A percentile compares a stretch with the other conserved stretches of the same genome.
Evolutionary conservation across 129 eudicot genomes (phyloP).

Genomic region (Saussurea involucrata): DNA sequence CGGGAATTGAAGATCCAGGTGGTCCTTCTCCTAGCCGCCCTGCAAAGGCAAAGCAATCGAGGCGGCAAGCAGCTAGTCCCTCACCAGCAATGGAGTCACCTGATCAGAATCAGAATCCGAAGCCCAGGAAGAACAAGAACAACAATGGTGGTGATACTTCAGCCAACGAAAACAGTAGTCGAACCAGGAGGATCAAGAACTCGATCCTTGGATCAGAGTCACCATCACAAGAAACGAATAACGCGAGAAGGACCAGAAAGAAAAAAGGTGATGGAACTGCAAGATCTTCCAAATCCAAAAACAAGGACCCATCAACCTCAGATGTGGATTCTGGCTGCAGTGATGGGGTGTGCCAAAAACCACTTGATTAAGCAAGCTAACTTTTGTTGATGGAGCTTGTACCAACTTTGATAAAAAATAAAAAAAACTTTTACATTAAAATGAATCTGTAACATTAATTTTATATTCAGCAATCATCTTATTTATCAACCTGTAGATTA

Average conservation of each 20-base stretch:
- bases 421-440: not conserved
- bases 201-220: slow-evolving; percentile 27
- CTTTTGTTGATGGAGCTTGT: slow-evolving; percentile 5
- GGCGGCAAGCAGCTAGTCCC: not conserved
- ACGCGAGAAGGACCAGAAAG: slow-evolving; percentile 23
- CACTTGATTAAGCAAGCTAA: not conserved
- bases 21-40: slow-evolving; percentile 19
- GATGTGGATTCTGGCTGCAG: slow-evolving; percentile 25
- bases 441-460: slow-evolving; percentile 21
- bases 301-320: slow-evolving; percentile 28
- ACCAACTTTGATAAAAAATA: slow-evolving; percentile 13
- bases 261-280: slow-evolving; percentile 29
- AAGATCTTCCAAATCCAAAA: slow-evolving; percentile 28
- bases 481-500: slow-evolving; percentile 26
- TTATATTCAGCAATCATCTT: slow-evolving; percentile 22
- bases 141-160: slow-evolving; percentile 6
- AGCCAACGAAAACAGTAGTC: slow-evolving; percentile 13
- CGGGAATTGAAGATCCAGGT: not conserved
- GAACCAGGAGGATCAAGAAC: slow-evolving; percentile 26
- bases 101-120: slow-evolving; percentile 5
- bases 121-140: slow-evolving; percentile 31
- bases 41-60: slow-evolving; percentile 29
- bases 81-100: slow-evolving; percentile 5
- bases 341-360: slow-evolving; percentile 27
- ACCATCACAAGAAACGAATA: slow-evolving; percentile 22